Conservation (phyloP, 345 rosid genomes). For the Litchi chinensis region DNA sequence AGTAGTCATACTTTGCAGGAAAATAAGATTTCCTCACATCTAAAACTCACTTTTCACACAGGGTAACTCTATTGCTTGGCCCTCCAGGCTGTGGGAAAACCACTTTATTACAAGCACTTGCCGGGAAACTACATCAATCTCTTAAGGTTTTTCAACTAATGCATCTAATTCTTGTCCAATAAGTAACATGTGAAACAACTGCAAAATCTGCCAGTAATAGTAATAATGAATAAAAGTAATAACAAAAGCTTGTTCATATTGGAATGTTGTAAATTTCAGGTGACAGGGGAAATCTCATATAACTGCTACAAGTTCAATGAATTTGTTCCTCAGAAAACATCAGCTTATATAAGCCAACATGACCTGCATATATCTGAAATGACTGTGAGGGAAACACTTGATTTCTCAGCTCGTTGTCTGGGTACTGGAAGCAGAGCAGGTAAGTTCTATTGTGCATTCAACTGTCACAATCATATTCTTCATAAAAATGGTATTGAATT, state of each 20-base stretch:
- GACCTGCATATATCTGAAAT: slow-evolving; percentile 59
- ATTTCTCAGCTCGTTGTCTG: slow-evolving; percentile 63
- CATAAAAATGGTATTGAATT: background rate
- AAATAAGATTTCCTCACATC: background rate
- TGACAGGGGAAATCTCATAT: slow-evolving; percentile 38
- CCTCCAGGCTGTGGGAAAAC: slow-evolving; percentile 62
- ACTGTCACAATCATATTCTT: background rate
- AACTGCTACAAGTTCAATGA: slow-evolving; percentile 44
- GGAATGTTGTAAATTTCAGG: slow-evolving; percentile 8
- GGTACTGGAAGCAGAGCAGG: slow-evolving; percentile 58
- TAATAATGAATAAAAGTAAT: too few relatives aligned
- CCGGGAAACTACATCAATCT: slow-evolving; percentile 44
- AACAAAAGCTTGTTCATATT: background rate
- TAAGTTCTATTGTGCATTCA: slow-evolving; percentile 1
- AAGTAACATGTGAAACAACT: background rate
- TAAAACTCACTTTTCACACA: slow-evolving; percentile 11
- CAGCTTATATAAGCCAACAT: slow-evolving; percentile 59
- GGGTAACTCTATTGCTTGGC: slow-evolving; percentile 53
- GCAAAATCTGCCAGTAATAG: background rate
- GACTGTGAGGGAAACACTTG: slow-evolving; percentile 66
- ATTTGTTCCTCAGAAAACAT: slow-evolving; percentile 66
- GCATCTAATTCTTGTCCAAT: background rate
- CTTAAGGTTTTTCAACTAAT: slow-evolving; percentile 37
- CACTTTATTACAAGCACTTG: slow-evolving; percentile 46
- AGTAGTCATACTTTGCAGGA: too few relatives aligned